These are phyloP conservation scores for Erythrobasidium hasegawianum DNA, from an alignment of 1,284 basidiomycete species.

Conservation along the genomic window DNA sequence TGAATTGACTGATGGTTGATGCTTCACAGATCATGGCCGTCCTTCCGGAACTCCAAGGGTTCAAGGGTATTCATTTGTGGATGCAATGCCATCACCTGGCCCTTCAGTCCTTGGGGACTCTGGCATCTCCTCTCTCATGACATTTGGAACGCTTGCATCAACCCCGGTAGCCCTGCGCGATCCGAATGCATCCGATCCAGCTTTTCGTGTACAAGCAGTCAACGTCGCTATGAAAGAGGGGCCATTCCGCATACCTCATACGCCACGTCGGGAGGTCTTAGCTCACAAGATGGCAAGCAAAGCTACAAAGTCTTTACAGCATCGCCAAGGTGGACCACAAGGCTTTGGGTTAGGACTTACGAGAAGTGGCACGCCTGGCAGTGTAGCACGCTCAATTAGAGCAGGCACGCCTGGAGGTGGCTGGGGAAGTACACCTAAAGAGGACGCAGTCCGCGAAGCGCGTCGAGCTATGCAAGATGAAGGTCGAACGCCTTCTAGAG, in stretches of 20 bases:
- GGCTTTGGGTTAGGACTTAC: slow-evolving; percentile 25
- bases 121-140: slow-evolving; percentile 82
- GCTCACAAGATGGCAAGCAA: slow-evolving; percentile 69
- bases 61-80: slow-evolving; percentile 66
- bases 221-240: slow-evolving; percentile 36
- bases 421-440: slow-evolving; percentile 68
- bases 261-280: slow-evolving; percentile 63
- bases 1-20: neutral
- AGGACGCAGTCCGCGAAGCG: slow-evolving; percentile 47
- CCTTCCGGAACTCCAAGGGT: slow-evolving; percentile 52
- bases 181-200: slow-evolving; percentile 54
- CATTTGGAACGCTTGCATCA: slow-evolving; percentile 81
- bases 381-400: slow-evolving; percentile 41
- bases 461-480: too few relatives aligned
- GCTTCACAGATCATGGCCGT: slow-evolving; percentile 36
- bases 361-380: slow-evolving; percentile 48
- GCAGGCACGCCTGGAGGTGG: slow-evolving; percentile 47
- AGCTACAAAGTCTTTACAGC: slow-evolving; percentile 50
- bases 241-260: slow-evolving; percentile 43
- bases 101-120: slow-evolving; percentile 69
- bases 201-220: slow-evolving; percentile 21
- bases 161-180: slow-evolving; percentile 77
- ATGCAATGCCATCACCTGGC: slow-evolving; percentile 78
- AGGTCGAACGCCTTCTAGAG: slow-evolving; percentile 61
- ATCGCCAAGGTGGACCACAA: slow-evolving; percentile 42